Base-by-base conservation (phyloP, 2,329 filamentous ascomycete genomes). In the Aspergillus sp. region DNA sequence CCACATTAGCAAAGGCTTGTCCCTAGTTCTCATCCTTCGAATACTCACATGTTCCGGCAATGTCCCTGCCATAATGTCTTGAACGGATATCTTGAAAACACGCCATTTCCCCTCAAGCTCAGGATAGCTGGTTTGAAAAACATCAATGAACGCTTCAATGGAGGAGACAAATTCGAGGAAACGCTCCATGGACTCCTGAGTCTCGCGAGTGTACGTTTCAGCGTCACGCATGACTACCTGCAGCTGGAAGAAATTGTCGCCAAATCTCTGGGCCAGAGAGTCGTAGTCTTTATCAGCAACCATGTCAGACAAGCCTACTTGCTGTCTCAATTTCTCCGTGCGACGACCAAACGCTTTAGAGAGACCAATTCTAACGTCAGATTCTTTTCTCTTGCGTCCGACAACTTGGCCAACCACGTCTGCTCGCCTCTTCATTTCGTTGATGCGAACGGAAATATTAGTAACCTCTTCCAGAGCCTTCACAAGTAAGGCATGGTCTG, bases 101-200 rank as follows among this genome's bases (percentile, higher is more conserved):
- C 92, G 90, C 91, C 93, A 98, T 72, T 96, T 96, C 79, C 90
- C 93, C 75, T 97, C 93, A 41, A 96, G 80, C 72, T 98, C 93
- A 0, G 91, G 87, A 71, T 91, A 87, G 58, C 84, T 86, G 50
- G 89, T 90, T 12, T 88, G 87, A 2, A 79, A 77, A 19, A 84
- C 79, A 56, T 86, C 87, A 76, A 96, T 90, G 63, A 93, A 89
- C 1, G 90, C 84, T 73, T 96, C 91, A 71, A 97, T 90, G 1
- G 90, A 90, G 2, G 86, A 86, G 31, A 93, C 84, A 63, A 93
- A 90, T 59, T 90, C 87, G 49, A 92, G 84, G 66, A 96, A 92
- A 64, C 90, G 88, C 58, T 89, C 85, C 50, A 96, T 88, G 62
- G 90, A 91, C n/a, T 84, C 84, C 8, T 89, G 86, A 3, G 91